These are phyloP conservation scores for Podaxis pistillaris DNA, from an alignment of 768 basidiomycete genomes.

Conservation along the genomic window DNA sequence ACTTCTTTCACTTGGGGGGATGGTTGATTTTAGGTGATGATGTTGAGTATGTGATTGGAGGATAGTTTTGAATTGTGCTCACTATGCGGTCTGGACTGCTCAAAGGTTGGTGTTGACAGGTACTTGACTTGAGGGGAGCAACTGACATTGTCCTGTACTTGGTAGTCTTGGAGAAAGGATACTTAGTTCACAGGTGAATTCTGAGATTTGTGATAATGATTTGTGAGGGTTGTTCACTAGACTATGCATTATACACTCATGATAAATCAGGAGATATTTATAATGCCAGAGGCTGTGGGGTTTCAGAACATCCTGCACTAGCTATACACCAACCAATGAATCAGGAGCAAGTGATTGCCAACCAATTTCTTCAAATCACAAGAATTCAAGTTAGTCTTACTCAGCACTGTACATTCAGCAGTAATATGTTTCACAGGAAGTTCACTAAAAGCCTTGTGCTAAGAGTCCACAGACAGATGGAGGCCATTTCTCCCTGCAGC, in stretches of 20 bases:
- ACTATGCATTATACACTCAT: neutral
- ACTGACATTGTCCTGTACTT: neutral
- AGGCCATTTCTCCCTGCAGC: too few relatives aligned
- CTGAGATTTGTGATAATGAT: neutral
- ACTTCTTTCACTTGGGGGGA: too few relatives aligned
- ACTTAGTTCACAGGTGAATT: neutral
- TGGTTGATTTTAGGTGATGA: too few relatives aligned
- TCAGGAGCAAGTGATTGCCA: neutral
- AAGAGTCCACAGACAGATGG: too few relatives aligned
- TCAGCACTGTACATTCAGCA: too few relatives aligned
- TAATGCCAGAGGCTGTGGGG: neutral
- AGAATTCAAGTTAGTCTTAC: neutral
- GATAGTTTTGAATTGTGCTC: neutral
- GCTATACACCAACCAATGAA: neutral
- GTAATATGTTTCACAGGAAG: too few relatives aligned
- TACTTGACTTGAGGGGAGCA: neutral
- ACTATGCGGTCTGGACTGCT: slow-evolving; percentile 11
- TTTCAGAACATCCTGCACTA: neutral
- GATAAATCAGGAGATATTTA: neutral
- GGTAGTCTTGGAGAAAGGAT: neutral
- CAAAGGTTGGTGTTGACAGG: slow-evolving; percentile 9
- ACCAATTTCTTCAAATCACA: neutral
- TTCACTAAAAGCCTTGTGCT: too few relatives aligned
- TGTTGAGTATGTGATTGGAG: neutral
- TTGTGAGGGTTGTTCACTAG: neutral